Conservation (phyloP, 1,284 basidiomycete genomes). For the Rhodotorula sp. region DNA sequence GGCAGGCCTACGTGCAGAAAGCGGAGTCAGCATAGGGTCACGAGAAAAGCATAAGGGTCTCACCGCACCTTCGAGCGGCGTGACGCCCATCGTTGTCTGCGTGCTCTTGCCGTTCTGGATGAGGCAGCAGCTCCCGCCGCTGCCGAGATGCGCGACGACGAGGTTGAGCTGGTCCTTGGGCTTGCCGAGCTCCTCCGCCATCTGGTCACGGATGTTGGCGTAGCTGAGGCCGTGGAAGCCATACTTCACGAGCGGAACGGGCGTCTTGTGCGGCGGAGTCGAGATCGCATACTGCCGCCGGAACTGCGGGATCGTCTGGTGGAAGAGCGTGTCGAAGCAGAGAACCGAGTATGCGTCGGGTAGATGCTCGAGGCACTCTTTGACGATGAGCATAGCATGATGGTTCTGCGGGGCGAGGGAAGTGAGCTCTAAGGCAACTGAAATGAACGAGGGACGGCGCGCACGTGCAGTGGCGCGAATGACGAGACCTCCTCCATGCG, state of each 20-base stretch:
- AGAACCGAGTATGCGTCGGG: conserved; percentile 58
- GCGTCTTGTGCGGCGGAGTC: conserved; percentile 61
- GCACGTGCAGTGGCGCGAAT: conserved; percentile 72
- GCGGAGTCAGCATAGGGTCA: background rate
- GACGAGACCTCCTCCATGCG: conserved; percentile 67
- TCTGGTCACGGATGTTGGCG: conserved; percentile 58
- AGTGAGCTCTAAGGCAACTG: background rate
- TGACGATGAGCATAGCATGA: conserved; percentile 58
- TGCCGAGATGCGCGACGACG: conserved; percentile 79
- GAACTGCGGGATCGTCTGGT: conserved; percentile 69
- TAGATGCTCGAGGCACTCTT: conserved; percentile 64
- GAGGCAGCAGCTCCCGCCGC: conserved; percentile 75
- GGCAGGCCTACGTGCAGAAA: conserved; percentile 60
- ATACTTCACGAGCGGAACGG: conserved; percentile 68
- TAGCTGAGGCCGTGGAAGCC: conserved; percentile 73
- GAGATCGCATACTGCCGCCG: conserved; percentile 77
- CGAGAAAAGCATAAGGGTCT: too few species aligned
- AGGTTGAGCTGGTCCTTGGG: conserved; percentile 60
- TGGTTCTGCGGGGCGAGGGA: conserved; percentile 49
- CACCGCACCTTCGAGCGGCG: conserved; percentile 62
- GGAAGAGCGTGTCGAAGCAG: conserved; percentile 81
- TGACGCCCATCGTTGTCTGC: conserved; percentile 78
- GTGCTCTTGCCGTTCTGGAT: conserved; percentile 70
- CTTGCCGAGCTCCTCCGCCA: conserved; percentile 63
- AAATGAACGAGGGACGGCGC: conserved; percentile 18